Conservation (phyloP, 1,284 basidiomycete species). For the Malassezia yamatoensis region DNA sequence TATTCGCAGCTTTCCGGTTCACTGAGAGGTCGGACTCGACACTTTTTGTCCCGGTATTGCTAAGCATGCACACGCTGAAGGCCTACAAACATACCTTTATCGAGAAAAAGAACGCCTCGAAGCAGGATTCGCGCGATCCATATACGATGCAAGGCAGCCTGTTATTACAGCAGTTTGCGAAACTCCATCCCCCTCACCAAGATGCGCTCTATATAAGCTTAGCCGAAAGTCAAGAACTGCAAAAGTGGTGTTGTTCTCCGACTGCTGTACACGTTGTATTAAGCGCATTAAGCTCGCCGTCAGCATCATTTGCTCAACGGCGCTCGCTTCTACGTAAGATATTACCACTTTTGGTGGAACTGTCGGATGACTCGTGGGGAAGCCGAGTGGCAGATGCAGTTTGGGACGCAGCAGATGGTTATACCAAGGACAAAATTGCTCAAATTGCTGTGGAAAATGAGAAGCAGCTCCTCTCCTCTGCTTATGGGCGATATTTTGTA, state of each 20-base stretch:
- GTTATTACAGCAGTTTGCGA: constrained; percentile 30
- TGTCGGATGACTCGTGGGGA: constrained; percentile 38
- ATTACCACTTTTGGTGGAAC: constrained; percentile 15
- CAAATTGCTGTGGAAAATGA: constrained; percentile 19
- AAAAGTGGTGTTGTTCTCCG: constrained; percentile 22
- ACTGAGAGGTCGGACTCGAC: constrained; percentile 1
- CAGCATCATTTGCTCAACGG: constrained; percentile 26
- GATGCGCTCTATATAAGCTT: constrained; percentile 17
- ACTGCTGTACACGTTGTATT: constrained; percentile 24
- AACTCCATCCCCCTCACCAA: constrained; percentile 21
- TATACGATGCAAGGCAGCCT: constrained; percentile 35
- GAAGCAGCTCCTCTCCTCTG: constrained; percentile 21
- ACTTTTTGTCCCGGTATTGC: constrained; percentile 14
- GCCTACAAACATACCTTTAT: constrained; percentile 4
- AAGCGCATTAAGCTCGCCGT: constrained; percentile 17
- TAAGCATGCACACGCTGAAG: constrained; percentile 15
- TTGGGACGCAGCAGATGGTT: constrained; percentile 35
- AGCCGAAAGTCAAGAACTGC: constrained; percentile 19
- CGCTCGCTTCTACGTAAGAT: constrained; percentile 20
- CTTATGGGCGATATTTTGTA: constrained; percentile 38
- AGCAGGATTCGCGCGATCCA: constrained; percentile 16
- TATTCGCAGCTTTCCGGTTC: constrained; percentile 12
- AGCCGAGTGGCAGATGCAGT: constrained; percentile 37
- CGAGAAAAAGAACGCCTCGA: constrained; percentile 9
- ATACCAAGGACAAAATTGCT: constrained; percentile 29